Conservation (phyloP, 2,329 filamentous ascomycete species). For the Pseudocercospora fijiensis region DNA sequence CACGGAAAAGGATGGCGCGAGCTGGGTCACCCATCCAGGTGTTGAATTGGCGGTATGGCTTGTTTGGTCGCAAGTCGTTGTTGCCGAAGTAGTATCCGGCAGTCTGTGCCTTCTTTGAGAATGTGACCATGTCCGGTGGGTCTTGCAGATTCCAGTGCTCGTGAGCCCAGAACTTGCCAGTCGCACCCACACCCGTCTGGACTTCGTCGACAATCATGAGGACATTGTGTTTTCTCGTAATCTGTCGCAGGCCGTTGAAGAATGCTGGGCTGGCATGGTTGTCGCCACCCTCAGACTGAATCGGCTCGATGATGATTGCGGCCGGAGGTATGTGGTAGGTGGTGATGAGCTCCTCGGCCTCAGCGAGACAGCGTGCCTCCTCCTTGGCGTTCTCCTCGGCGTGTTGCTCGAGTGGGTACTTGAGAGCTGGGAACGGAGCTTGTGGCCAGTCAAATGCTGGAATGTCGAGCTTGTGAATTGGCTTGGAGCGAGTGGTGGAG, state of each 20-base stretch:
- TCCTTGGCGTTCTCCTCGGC: constrained; percentile 76
- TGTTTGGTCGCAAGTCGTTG: constrained; percentile 77
- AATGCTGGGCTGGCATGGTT: constrained; percentile 87
- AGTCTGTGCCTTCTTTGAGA: constrained; percentile 92
- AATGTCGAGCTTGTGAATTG: constrained; percentile 93
- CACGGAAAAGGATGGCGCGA: constrained; percentile 79
- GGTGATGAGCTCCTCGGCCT: constrained; percentile 78
- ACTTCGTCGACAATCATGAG: constrained; percentile 93
- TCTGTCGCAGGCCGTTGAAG: constrained; percentile 77
- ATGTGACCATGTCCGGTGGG: constrained; percentile 90
- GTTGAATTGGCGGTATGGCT: constrained; percentile 95
- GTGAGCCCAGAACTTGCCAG: constrained; percentile 94
- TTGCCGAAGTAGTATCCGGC: constrained; percentile 90
- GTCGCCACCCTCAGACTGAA: constrained; percentile 91
- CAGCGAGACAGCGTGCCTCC: constrained; percentile 76
- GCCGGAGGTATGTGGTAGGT: constrained; percentile 76
- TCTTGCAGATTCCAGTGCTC: constrained; percentile 83
- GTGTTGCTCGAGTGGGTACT: constrained; percentile 82
- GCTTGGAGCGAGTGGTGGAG: constrained; percentile 86
- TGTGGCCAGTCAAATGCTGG: constrained; percentile 94
- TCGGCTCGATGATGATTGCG: constrained; percentile 82
- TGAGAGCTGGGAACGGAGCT: constrained; percentile 78
- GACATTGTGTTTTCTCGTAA: constrained; percentile 75
- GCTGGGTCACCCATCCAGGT: constrained; percentile 89
- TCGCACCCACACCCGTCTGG: constrained; percentile 88